Evolutionary conservation across 2,329 filamentous ascomycete genomes (phyloP).

Genomic region (Gaeumannomyces sp.): DNA sequence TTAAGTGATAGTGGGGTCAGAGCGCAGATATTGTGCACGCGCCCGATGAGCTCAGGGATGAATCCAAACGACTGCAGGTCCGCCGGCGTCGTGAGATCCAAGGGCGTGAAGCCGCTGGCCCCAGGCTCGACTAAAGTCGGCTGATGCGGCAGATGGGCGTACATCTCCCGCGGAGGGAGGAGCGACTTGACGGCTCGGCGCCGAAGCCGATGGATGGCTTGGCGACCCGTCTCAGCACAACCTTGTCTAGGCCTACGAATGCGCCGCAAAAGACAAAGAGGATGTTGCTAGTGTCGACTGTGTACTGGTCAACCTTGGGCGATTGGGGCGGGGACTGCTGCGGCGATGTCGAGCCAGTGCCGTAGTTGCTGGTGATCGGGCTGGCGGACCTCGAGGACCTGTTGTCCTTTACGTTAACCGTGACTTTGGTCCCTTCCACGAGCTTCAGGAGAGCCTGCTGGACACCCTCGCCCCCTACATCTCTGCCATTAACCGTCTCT

Average conservation of each 20-base stretch:
- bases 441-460: constrained; percentile 95
- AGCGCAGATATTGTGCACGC: constrained; percentile 83
- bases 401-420: constrained; percentile 81
- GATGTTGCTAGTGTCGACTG: constrained; percentile 91
- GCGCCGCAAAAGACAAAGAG: constrained; percentile 95
- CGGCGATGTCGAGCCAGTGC: constrained; percentile 35
- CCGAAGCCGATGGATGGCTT: constrained; percentile 87
- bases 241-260: constrained; percentile 87
- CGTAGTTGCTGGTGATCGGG: constrained; percentile 49
- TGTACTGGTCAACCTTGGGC: constrained; percentile 56
- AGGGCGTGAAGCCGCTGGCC: constrained; percentile 41
- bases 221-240: constrained; percentile 78
- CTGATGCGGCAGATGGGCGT: constrained; percentile 52
- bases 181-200: constrained; percentile 63
- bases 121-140: constrained; percentile 25
- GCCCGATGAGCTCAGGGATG: constrained; percentile 93
- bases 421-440: constrained; percentile 90
- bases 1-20: constrained; percentile 65
- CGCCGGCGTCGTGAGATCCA: constrained; percentile 68
- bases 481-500: constrained; percentile 81
- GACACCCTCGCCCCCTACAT: constrained; percentile 93
- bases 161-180: constrained; percentile 54
- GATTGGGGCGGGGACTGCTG: constrained; percentile 37
- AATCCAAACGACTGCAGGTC: constrained; percentile 83
- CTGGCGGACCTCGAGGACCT: constrained; percentile 48